These are phyloP conservation scores for Didymella lethalis DNA, from an alignment of 2,329 filamentous ascomycete species.

Conservation along the genomic window DNA sequence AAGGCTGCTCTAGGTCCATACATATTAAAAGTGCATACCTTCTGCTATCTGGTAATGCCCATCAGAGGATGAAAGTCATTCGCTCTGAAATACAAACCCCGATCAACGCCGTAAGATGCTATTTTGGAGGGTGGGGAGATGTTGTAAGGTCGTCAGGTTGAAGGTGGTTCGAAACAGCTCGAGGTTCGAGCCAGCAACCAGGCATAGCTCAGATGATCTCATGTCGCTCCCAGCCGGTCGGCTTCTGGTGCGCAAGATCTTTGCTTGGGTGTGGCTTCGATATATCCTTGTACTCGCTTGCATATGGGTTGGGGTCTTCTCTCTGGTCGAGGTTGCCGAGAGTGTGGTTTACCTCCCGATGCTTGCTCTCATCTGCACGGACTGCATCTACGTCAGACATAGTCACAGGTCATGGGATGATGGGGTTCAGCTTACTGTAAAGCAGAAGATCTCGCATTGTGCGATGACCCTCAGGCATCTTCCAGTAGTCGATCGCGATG, in stretches of 20 bases:
- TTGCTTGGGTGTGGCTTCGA: slow-evolving; percentile 73
- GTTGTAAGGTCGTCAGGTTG: not conserved
- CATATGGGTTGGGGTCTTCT: slow-evolving; percentile 91
- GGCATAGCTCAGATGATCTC: slow-evolving; percentile 59
- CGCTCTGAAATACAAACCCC: not conserved
- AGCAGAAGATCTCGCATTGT: slow-evolving; percentile 87
- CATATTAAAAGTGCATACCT: slow-evolving; percentile 3
- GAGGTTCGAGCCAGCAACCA: not conserved
- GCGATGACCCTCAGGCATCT: slow-evolving; percentile 83
- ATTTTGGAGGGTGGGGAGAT: slow-evolving; percentile 5
- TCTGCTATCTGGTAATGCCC: slow-evolving; percentile 5
- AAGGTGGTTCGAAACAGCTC: not conserved
- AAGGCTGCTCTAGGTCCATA: slow-evolving; percentile 1
- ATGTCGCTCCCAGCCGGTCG: slow-evolving; percentile 80
- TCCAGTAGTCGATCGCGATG: slow-evolving; percentile 91
- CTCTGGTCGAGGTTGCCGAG: slow-evolving; percentile 85
- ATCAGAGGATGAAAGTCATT: slow-evolving; percentile 12
- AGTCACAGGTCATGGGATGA: not conserved
- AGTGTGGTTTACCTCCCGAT: slow-evolving; percentile 95
- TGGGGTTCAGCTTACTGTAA: slow-evolving; percentile 70
- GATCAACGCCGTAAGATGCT: slow-evolving; percentile 2
- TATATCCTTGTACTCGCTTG: slow-evolving; percentile 78
- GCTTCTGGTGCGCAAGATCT: slow-evolving; percentile 68
- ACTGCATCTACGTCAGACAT: slow-evolving; percentile 28
- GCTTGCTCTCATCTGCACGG: slow-evolving; percentile 57